Evolutionary conservation across 169 alveolate genomes (phyloP), one percentile per base, ranked within the genome.

Genomic region (Cyclospora cayetanensis): DNA sequence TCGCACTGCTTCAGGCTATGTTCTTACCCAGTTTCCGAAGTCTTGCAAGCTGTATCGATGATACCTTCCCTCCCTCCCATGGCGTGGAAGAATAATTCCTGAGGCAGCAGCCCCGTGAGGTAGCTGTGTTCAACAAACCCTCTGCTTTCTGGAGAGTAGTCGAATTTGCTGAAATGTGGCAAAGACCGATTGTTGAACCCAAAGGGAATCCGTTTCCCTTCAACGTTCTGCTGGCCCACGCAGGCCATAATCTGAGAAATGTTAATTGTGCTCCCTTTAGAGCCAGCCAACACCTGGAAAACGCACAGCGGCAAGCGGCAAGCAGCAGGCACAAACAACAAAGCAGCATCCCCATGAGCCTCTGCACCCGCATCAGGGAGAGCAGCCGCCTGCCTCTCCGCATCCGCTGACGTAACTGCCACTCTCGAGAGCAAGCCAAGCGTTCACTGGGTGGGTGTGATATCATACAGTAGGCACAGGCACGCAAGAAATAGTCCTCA

Each of bases 1-100:
- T n/a, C n/a, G n/a, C n/a, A n/a, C n/a, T n/a, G n/a, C n/a, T n/a
- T n/a, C n/a, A n/a, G n/a, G n/a, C n/a, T n/a, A n/a, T n/a, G 74
- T n/a, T 5, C 89, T 52, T 29, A 91, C 70, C 99, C 99, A 18
- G 99, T 99, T 95, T 99, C 99, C 31, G 99, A 97, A 41, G 99
- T 99, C 93, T 99, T 99, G 84, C 99, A 99, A 25, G 99, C 99
- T 27, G 99, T 99, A 96, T 99, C 99, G 80, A 99, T 99, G 43
- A 99, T 98, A 65, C 99, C 99, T 94, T 99, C 99, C 94, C 99
- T 96, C 41, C 99, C 99, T 43, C 99, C 99, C 99, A 99, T 99
- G 66, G 99, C 99, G 96, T 99, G 99, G 97, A 99, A 99, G 96
- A 98, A 99, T 93, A 99, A 98, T 94, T 99, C 99, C 94, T 99